phyloP scores from a whole-genome alignment of 495 filamentous ascomycete genomes.

The Margaritispora aquatica region DNA sequence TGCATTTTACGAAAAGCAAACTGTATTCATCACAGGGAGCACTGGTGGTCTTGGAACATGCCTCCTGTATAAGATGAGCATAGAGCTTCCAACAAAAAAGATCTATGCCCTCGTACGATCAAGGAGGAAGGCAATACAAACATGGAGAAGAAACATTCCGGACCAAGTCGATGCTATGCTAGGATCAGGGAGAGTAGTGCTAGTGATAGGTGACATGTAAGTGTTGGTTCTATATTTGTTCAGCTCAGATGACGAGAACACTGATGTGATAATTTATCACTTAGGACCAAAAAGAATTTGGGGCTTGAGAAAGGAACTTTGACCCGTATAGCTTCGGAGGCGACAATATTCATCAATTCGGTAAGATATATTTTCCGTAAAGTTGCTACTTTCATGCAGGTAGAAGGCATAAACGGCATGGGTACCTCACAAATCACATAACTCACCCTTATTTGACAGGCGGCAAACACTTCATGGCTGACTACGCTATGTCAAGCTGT shows the following conservation, averaged over 20 bases:
- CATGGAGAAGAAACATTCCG: constrained; percentile 12
- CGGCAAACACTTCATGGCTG: constrained; percentile 16
- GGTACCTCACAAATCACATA: no score
- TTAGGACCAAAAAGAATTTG: constrained; percentile 12
- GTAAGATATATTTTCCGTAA: not conserved
- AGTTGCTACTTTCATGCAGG: no score
- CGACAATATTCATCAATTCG: constrained; percentile 11
- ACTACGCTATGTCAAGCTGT: constrained; percentile 1
- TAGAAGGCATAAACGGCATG: no score
- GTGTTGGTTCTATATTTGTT: no score
- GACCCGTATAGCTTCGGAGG: constrained; percentile 1
- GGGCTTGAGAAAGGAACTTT: constrained; percentile 4
- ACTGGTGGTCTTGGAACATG: constrained; percentile 19
- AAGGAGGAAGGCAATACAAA: not conserved
- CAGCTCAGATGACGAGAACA: no score
- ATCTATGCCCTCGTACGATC: constrained; percentile 6
- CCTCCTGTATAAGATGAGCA: constrained; percentile 13
- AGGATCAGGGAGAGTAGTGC: not conserved
- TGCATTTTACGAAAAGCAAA: constrained; percentile 12
- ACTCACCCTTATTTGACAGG: no score
- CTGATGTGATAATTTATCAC: no score
- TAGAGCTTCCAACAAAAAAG: constrained; percentile 5
- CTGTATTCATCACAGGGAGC: constrained; percentile 14
- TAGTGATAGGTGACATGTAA: constrained; percentile 15
- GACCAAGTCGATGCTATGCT: constrained; percentile 1